Percentiles rank a stretch among this genome's conserved stretches.
phyloP scores from a whole-genome alignment of 1,284 basidiomycete species.

The Lignosus rhinocerotis region DNA sequence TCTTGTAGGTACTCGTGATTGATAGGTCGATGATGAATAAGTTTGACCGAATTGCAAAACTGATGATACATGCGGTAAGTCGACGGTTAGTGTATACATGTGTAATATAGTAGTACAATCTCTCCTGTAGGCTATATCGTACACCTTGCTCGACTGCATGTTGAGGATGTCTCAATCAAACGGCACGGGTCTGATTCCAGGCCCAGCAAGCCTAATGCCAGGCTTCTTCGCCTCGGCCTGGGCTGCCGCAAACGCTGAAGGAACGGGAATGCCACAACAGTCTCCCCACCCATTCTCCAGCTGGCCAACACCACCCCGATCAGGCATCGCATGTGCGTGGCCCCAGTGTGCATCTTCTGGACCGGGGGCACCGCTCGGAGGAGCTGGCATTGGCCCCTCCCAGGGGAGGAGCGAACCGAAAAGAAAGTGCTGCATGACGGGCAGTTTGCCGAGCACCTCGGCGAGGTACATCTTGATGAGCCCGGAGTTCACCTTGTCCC shows the following conservation, averaged over 20 bases:
- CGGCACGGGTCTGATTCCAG: conserved; percentile 78
- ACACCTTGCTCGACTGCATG: neutral
- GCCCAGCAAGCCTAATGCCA: conserved; percentile 47
- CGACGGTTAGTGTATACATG: neutral
- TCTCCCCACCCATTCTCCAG: conserved; percentile 81
- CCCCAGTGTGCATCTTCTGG: conserved; percentile 50
- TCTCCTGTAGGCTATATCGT: neutral
- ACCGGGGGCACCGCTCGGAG: conserved; percentile 36
- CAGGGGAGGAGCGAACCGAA: conserved; percentile 87
- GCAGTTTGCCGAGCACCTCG: conserved; percentile 93
- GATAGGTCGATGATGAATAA: no score
- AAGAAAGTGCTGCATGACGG: conserved; percentile 78
- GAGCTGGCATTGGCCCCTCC: conserved; percentile 54
- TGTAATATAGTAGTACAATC: neutral
- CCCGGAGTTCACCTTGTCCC: conserved; percentile 96
- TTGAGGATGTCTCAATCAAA: conserved; percentile 56
- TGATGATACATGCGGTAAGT: no score
- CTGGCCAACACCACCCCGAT: conserved; percentile 50
- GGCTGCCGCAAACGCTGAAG: conserved; percentile 80
- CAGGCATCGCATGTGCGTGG: conserved; percentile 60
- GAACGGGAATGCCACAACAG: conserved; percentile 90
- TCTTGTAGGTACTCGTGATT: no score
- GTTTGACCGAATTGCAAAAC: no score
- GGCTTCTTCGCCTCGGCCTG: conserved; percentile 47
- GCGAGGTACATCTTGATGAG: conserved; percentile 99